Conservation (phyloP, 257 asterid species). For the Osmanthus fragrans region DNA sequence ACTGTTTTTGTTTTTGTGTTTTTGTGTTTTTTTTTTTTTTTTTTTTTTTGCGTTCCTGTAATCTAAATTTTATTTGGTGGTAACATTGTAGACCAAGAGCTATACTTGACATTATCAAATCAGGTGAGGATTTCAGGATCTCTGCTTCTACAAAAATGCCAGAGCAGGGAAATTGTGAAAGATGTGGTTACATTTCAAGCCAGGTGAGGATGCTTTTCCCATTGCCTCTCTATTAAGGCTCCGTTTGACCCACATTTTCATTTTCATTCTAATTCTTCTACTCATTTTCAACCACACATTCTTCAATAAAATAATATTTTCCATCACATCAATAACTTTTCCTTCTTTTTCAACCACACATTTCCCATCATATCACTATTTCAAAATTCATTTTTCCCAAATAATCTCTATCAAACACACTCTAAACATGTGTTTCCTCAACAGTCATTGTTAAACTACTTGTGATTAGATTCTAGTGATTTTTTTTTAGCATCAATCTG, state of each 20-base stretch:
- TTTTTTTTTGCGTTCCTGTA: background rate
- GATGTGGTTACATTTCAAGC: slow-evolving; percentile 96
- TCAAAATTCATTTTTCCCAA: no score
- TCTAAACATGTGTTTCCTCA: background rate
- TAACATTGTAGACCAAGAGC: slow-evolving; percentile 75
- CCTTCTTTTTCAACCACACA: no score
- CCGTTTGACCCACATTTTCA: no score
- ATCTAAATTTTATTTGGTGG: background rate
- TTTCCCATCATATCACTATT: no score
- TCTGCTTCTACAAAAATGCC: slow-evolving; percentile 93
- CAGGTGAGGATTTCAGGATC: slow-evolving; percentile 96
- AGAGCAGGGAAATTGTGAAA: slow-evolving; percentile 90
- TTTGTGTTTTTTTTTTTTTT: no score
- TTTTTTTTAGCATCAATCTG: background rate
- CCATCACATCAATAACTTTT: no score
- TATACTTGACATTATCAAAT: slow-evolving; percentile 83
- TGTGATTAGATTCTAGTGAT: background rate
- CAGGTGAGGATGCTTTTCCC: slow-evolving; percentile 57
- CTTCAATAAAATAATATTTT: no score
- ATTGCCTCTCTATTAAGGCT: background rate
- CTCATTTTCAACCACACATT: no score
- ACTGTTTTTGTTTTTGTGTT: no score
- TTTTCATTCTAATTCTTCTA: no score
- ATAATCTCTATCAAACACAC: no score
- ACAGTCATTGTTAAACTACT: background rate